A percentile compares a stretch with the other conserved stretches of the same genome.
phyloP scores from a whole-genome alignment of 179 eudicot genomes.

The Pouteria campechiana region DNA sequence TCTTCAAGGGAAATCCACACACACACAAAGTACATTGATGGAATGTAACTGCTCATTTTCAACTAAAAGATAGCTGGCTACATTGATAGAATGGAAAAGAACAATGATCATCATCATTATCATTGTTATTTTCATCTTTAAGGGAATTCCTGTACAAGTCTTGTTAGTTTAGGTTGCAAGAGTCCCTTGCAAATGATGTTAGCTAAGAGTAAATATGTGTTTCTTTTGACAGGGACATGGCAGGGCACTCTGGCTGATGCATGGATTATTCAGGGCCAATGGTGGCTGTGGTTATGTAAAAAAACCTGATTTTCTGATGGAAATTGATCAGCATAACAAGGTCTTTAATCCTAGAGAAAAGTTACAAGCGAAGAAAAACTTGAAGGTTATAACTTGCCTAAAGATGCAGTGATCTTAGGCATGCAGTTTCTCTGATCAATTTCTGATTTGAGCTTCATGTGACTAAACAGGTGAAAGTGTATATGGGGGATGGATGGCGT shows the following conservation, averaged over 20 bases:
- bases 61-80: no score
- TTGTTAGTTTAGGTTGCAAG: no score
- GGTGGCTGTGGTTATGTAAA: constrained; percentile 88
- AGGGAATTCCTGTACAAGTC: no score
- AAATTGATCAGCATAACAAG: constrained; percentile 19
- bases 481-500: constrained; percentile 92
- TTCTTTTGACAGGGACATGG: constrained; percentile 76
- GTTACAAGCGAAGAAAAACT: constrained; percentile 39
- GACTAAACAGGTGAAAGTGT: constrained; percentile 56
- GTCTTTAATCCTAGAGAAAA: constrained; percentile 55
- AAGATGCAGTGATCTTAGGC: no score
- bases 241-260: constrained; percentile 81
- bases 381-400: constrained; percentile 37
- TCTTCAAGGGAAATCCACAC: no score
- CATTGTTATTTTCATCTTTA: no score
- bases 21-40: no score
- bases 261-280: constrained; percentile 79
- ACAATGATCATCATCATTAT: no score
- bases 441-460: background rate
- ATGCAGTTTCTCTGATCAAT: background rate
- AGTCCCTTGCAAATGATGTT: no score
- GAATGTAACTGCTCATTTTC: no score
- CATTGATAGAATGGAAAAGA: no score
- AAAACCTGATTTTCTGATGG: constrained; percentile 63
- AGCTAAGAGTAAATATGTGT: no score